A percentile compares a stretch with the other conserved stretches of the same genome.
These are phyloP conservation scores for Cyberlindnera misumaiensis DNA, from an alignment of 805 yeast genomes.

Conservation along the genomic window DNA sequence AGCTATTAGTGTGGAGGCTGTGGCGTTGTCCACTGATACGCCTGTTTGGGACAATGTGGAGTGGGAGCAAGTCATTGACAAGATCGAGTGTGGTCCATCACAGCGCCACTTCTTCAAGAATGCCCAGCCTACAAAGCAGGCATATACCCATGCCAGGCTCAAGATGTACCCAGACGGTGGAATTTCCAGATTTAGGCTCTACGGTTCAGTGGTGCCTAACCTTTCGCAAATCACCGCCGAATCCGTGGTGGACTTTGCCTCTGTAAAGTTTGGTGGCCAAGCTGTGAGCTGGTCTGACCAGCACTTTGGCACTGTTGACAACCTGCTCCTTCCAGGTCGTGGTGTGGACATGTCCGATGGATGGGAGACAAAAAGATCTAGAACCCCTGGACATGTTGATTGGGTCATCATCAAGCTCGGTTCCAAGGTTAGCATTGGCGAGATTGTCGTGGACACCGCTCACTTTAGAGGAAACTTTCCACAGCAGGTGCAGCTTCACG, in stretches of 20 bases:
- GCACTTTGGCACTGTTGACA: conserved; percentile 90
- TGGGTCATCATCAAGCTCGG: conserved; percentile 88
- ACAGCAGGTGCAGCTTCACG: conserved; percentile 68
- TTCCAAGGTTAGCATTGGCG: conserved; percentile 46
- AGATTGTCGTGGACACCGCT: conserved; percentile 80
- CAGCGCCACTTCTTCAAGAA: conserved; percentile 80
- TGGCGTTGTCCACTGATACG: conserved; percentile 22
- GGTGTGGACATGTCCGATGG: conserved; percentile 98
- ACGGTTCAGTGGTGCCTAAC: conserved; percentile 77
- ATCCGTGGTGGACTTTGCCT: conserved; percentile 61
- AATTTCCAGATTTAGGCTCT: conserved; percentile 87
- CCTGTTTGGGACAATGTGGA: conserved; percentile 8
- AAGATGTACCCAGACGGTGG: conserved; percentile 99
- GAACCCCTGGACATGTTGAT: conserved; percentile 78
- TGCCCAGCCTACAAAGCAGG: conserved; percentile 44
- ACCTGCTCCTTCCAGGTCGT: conserved; percentile 84
- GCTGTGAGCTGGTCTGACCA: conserved; percentile 81
- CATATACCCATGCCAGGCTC: conserved; percentile 74
- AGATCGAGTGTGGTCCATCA: conserved; percentile 81
- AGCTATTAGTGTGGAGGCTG: conserved; percentile 75
- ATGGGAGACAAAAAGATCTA: conserved; percentile 93
- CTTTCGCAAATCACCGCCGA: conserved; percentile 31
- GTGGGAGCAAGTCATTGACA: conserved; percentile 71
- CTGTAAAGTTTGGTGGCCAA: conserved; percentile 83
- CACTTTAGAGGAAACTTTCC: conserved; percentile 95